Evolutionary conservation across 345 rosid genomes (phyloP).

Genomic region (Populus davidiana): DNA sequence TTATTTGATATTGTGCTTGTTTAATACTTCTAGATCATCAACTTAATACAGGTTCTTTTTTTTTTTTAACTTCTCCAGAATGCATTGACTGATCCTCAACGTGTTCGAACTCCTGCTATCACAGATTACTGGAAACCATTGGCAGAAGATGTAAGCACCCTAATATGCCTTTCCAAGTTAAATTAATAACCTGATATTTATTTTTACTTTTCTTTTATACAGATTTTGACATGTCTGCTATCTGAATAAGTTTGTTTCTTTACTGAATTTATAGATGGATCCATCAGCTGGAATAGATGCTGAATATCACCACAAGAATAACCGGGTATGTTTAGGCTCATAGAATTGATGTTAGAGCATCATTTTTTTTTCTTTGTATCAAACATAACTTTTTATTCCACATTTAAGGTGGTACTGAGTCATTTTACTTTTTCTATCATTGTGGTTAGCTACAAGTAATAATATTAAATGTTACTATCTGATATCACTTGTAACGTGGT

Average conservation of each 20-base stretch:
- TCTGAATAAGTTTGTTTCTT: constrained; percentile 7
- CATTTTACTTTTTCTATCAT: not conserved
- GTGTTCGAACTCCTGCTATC: constrained; percentile 84
- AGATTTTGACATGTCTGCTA: not conserved
- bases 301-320: constrained; percentile 89
- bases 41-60: constrained; percentile 11
- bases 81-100: constrained; percentile 83
- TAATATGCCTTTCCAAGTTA: not conserved
- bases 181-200: not conserved
- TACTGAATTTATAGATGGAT: constrained; percentile 68
- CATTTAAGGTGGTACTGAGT: not conserved
- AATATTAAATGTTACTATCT: not conserved
- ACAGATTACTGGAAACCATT: constrained; percentile 93
- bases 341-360: not conserved
- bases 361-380: not conserved
- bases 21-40: not conserved
- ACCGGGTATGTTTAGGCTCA: constrained; percentile 46
- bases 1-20: not conserved
- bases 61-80: constrained; percentile 48
- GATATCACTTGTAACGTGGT: not conserved
- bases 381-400: not conserved
- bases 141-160: constrained; percentile 82
- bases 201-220: not conserved
- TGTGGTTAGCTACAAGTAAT: not conserved
- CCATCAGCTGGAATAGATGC: constrained; percentile 89